These are phyloP conservation scores for Microdochium paspali DNA, from an alignment of 2,329 filamentous ascomycete species.

Conservation along the genomic window DNA sequence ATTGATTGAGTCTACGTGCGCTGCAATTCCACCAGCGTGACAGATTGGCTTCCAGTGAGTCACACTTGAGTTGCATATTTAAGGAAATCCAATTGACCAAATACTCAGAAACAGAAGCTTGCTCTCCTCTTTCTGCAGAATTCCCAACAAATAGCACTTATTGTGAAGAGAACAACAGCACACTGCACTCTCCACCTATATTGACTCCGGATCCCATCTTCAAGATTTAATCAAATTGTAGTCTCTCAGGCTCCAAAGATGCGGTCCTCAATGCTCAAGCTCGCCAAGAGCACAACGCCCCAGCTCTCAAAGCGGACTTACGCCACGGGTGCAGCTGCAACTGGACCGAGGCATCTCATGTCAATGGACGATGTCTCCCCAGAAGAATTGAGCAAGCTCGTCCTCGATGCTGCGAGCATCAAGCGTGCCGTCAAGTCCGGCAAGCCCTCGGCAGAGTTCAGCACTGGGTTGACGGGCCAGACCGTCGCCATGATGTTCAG, in stretches of 20 bases:
- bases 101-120: background rate
- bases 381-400: conserved; percentile 68
- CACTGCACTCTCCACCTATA: too few relatives aligned
- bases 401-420: conserved; percentile 70
- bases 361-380: conserved; percentile 81
- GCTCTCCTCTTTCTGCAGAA: background rate
- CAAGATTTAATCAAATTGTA: background rate
- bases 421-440: conserved; percentile 71
- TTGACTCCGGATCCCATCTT: too few relatives aligned
- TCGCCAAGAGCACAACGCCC: conserved; percentile 6
- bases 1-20: too few relatives aligned
- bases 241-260: conserved; percentile 8
- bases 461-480: conserved; percentile 58
- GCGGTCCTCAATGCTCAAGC: conserved; percentile 11
- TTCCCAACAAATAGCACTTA: background rate
- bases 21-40: too few relatives aligned
- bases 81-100: background rate
- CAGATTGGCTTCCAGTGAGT: too few relatives aligned
- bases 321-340: conserved; percentile 1
- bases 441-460: conserved; percentile 47
- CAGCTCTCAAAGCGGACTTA: background rate
- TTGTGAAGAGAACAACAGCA: background rate
- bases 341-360: conserved; percentile 69
- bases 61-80: background rate
- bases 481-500: conserved; percentile 94